Base-by-base conservation (phyloP, 208 protist species). In the Trypanosoma vivax region DNA sequence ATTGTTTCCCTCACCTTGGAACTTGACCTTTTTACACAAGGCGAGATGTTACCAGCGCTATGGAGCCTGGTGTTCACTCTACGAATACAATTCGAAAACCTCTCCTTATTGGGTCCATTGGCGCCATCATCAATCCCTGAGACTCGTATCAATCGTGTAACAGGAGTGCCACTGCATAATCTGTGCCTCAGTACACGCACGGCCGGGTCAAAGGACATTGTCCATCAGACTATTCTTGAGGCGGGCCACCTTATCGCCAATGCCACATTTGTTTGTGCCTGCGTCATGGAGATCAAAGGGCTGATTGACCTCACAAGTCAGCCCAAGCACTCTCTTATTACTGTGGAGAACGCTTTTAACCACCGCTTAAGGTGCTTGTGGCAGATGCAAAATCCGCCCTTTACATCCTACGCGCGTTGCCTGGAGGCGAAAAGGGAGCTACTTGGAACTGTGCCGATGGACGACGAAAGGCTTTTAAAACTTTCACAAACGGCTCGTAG, bases 11-110 rank as follows among this genome's bases (percentile, higher is more conserved):
- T 92, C 10, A 67, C 83, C 51, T 42, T 89, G 16, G 84, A 92
- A 65, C 71, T 92, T 5, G 60, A 89, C 60, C 64, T 92, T 24
- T 72, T 88, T 33, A 76, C 72, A n/a, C 72, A 73, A 33, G 84
- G 63, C 1, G 80, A 92, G 70, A 39, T 85, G 9, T 46, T 88
- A 38, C 75, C 84, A 14, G 77, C 79, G 24, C 69, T 89, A 43
- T 88, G 80, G 84, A 89, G 89, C 60, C 52, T 83, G 34, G 86
- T 79, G 65, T 87, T 83, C 30, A 66, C 67, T 6, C 70, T 86
- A 53, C 68, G 78, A 10, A 73, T 75, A 3, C 79, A 85, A 68
- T 45, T 65, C 31, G 78, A 89, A 51, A 92, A 92, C 68, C 25
- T 85, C 34, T 58, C 60, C n/a, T 40, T 73, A 16, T 55, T 92